These are phyloP conservation scores for Neostapfia colusana DNA, from an alignment of 176 grass and related monocot genomes.

Conservation along the genomic window DNA sequence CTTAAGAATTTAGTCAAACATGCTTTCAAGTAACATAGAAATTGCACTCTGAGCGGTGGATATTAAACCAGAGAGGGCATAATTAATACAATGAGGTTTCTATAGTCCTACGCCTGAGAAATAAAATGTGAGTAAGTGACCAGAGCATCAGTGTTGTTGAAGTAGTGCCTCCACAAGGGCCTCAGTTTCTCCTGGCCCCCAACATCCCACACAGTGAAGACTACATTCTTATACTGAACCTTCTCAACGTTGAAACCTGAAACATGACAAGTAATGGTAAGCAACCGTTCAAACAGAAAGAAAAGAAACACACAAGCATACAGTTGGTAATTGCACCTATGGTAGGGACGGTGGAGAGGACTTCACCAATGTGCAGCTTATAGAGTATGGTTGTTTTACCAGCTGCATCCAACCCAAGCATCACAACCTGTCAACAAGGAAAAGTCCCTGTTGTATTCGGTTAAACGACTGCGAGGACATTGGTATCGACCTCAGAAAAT, in stretches of 20 bases:
- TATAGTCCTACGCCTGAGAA: background rate
- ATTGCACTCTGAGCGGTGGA: background rate
- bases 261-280: background rate
- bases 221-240: conserved; percentile 98
- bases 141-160: conserved; percentile 96
- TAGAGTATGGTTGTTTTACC: conserved; percentile 98
- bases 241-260: conserved; percentile 97
- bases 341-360: conserved; percentile 91
- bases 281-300: background rate
- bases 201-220: conserved; percentile 99
- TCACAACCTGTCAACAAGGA: conserved; percentile 63
- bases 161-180: conserved; percentile 98
- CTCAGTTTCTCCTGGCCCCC: conserved; percentile 98
- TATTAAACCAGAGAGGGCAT: background rate
- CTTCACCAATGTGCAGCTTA: conserved; percentile 93
- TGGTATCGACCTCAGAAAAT: background rate
- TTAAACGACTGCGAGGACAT: background rate
- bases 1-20: background rate
- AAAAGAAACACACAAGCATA: background rate
- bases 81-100: background rate
- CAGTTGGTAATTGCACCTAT: conserved; percentile 52
- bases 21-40: conserved; percentile 1
- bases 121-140: conserved; percentile 41
- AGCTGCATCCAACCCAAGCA: conserved; percentile 95
- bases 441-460: background rate